Percentiles rank a stretch among this genome's conserved stretches.
Evolutionary conservation across 768 basidiomycete genomes (phyloP).

Genomic region (Pleurotus platypus): DNA sequence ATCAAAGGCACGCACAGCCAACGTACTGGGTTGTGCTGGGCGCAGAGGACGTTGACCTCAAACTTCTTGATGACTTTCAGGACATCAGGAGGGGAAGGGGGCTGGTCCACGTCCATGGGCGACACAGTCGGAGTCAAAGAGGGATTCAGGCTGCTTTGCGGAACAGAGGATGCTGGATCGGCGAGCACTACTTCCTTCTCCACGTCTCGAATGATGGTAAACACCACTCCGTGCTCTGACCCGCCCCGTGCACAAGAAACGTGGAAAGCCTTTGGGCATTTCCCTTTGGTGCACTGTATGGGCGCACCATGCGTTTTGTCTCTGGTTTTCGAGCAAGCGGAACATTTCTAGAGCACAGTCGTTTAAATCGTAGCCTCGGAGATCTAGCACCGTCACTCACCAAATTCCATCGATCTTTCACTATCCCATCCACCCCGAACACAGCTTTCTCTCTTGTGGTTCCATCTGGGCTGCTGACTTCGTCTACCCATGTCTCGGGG

Average conservation of each 20-base stretch:
- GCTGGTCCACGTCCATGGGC: neutral
- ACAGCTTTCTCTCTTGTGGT: constrained; percentile 48
- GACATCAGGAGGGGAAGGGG: constrained; percentile 25
- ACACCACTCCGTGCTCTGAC: constrained; percentile 49
- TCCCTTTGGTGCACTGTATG: constrained; percentile 92
- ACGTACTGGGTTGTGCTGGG: constrained; percentile 84
- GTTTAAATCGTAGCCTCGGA: no score
- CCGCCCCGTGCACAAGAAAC: constrained; percentile 81
- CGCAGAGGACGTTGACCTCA: constrained; percentile 74
- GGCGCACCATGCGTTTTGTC: constrained; percentile 73
- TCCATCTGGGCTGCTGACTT: constrained; percentile 38
- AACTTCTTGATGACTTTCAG: constrained; percentile 72
- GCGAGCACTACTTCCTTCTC: constrained; percentile 79
- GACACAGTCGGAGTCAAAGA: constrained; percentile 1
- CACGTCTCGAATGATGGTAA: constrained; percentile 59
- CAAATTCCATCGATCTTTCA: constrained; percentile 90
- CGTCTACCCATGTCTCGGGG: constrained; percentile 92
- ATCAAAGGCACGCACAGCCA: constrained; percentile 1
- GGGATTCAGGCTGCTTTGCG: constrained; percentile 2
- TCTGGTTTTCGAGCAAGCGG: constrained; percentile 69
- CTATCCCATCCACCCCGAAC: constrained; percentile 84
- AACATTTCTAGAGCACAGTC: constrained; percentile 70
- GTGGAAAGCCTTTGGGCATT: constrained; percentile 92
- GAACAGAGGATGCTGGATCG: constrained; percentile 27
- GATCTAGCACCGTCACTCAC: constrained; percentile 40